phyloP scores from a whole-genome alignment of 345 rosid genomes.

The Dipteronia dyeriana region DNA sequence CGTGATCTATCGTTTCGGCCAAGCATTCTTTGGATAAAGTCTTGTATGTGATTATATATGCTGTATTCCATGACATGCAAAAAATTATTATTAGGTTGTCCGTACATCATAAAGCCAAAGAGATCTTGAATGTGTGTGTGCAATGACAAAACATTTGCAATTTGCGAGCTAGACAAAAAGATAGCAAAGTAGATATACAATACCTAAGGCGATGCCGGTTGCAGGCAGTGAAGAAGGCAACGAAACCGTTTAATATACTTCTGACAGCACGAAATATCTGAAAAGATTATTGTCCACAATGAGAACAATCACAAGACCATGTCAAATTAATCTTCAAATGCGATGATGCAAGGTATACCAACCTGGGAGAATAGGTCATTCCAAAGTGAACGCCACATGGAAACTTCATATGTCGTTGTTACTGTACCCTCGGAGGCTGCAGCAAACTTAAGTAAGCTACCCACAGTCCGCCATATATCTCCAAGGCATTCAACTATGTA shows the following conservation, averaged over 20 bases:
- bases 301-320: conserved; percentile 17
- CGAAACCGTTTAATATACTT: conserved; percentile 86
- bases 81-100: not conserved
- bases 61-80: conserved; percentile 32
- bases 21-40: conserved; percentile 35
- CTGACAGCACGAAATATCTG: conserved; percentile 93
- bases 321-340: not conserved
- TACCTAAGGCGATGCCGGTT: conserved; percentile 99
- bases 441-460: conserved; percentile 56
- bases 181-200: not conserved
- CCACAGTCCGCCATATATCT: conserved; percentile 55
- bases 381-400: conserved; percentile 93
- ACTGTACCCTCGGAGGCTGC: conserved; percentile 65
- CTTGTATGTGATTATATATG: conserved; percentile 55
- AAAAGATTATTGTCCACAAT: conserved; percentile 22
- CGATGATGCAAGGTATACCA: conserved; percentile 18
- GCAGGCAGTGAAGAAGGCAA: conserved; percentile 87
- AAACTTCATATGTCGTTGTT: conserved; percentile 60
- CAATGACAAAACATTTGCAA: not conserved
- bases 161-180: not conserved
- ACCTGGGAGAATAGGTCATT: conserved; percentile 97
- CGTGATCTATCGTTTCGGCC: conserved; percentile 29
- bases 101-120: conserved; percentile 1
- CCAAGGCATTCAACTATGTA: conserved; percentile 44
- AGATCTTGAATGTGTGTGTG: not conserved